Evolutionary conservation across 306 rosid genomes (phyloP).

Genomic region (Datisca glomerata): DNA sequence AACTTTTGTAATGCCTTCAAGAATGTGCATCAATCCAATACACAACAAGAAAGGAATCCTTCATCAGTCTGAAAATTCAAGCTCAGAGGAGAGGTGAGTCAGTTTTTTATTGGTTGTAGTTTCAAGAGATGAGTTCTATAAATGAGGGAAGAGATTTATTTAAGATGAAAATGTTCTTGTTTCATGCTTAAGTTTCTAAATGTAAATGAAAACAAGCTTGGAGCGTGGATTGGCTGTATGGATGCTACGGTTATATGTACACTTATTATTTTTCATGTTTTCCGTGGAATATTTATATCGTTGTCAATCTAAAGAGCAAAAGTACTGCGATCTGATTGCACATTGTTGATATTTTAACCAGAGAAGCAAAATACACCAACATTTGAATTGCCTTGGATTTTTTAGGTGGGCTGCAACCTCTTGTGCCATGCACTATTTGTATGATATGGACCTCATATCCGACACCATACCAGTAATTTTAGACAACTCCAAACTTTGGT

Average conservation of each 20-base stretch:
- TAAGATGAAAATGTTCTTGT: too few species aligned
- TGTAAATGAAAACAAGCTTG: too few species aligned
- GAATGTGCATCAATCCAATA: conserved; percentile 89
- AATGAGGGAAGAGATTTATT: too few species aligned
- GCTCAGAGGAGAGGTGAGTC: conserved; percentile 70
- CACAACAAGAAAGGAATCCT: conserved; percentile 85
- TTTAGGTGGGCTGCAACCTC: conserved; percentile 70
- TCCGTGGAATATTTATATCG: too few species aligned
- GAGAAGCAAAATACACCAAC: too few species aligned
- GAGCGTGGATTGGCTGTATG: too few species aligned
- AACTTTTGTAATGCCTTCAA: conserved; percentile 85
- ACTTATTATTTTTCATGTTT: neutral
- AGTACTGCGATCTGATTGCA: too few species aligned
- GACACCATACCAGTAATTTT: conserved; percentile 72
- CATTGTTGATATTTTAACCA: too few species aligned
- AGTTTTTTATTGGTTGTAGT: neutral
- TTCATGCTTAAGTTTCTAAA: too few species aligned
- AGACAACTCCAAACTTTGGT: conserved; percentile 83
- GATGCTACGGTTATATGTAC: too few species aligned
- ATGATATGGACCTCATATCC: conserved; percentile 58
- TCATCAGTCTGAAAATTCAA: conserved; percentile 37
- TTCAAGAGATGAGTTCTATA: too few species aligned
- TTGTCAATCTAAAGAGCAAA: neutral
- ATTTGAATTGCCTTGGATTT: conserved; percentile 18
- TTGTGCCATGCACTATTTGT: conserved; percentile 81